Base-by-base conservation (phyloP, 768 basidiomycete species). In the Boletus sp. region DNA sequence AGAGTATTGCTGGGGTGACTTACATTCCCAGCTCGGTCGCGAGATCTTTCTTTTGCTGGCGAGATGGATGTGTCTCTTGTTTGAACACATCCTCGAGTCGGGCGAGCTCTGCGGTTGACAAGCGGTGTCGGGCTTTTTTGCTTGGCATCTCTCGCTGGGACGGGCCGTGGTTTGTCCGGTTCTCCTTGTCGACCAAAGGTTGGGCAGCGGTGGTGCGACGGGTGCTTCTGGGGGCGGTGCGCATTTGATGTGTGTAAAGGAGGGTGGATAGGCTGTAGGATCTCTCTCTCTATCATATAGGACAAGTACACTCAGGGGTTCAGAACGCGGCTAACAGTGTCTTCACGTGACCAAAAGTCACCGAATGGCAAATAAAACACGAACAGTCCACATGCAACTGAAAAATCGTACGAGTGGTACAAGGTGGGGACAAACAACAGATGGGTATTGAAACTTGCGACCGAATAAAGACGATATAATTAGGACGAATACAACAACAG, bases 111-210 rank as follows among this genome's bases (percentile, higher is more conserved):
- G 53, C 2, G 39, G 57, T 53, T 29, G 77, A 69, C 65, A 78
- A 60, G 46, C 74, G 75, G 51, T 73, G 72, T 32, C 76, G 71
- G 7, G 64, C 54, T n/a, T 69, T 73, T 59, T 47, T 70, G 52
- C 44, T 50, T 5, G 53, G 46, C 8, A 49, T 42, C 10, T 32
- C 46, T 34, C 30, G 43, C 34, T 47, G 34, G 13, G 47, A 23
- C 15, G 49, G 43, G n/a, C 25, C 21, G 43, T 29, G 57, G 6
- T 7, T 45, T 2, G 25, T 19, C 25, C 17, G 43, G 53, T 67
- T 63, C 52, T 63, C 64, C 27, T 70, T 65, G 38, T 51, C 46
- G 7, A 7, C 29, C 41, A n/a, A 25, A 11, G 44, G 38, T n/a
- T 56, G 58, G 41, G 53, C 1, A 21, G 55, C 47, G 23, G 47